These are phyloP conservation scores for Zasmidium cellare DNA, from an alignment of 2,329 filamentous ascomycete species.

Conservation along the genomic window DNA sequence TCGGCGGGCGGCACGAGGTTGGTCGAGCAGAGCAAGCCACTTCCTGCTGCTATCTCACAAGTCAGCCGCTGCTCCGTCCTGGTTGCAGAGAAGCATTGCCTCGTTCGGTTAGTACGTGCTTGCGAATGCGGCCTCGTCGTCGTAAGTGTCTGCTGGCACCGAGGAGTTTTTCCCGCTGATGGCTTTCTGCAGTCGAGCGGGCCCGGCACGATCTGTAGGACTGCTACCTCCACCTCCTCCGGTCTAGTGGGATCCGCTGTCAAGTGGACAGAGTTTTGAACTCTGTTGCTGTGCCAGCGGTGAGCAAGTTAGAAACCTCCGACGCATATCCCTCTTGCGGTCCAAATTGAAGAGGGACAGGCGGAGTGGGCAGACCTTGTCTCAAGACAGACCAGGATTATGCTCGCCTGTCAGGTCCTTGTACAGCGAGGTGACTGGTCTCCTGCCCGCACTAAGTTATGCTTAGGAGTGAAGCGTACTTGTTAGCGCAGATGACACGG, in stretches of 20 bases:
- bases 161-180: not conserved
- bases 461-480: conserved; percentile 3
- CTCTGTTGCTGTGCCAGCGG: too few relatives aligned
- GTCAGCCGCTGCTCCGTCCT: too few relatives aligned
- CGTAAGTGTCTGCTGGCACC: not conserved
- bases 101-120: not conserved
- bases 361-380: too few relatives aligned
- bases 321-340: too few relatives aligned
- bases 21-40: not conserved
- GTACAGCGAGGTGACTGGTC: not conserved
- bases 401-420: not conserved
- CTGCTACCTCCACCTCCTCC: too few relatives aligned
- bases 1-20: not conserved
- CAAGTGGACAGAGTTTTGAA: too few relatives aligned
- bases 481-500: not conserved
- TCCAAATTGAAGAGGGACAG: too few relatives aligned
- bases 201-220: not conserved
- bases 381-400: not conserved
- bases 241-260: not conserved
- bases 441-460: not conserved
- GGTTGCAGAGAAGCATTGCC: too few relatives aligned
- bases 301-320: too few relatives aligned
- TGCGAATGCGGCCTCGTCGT: not conserved
- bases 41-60: not conserved
- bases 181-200: not conserved